Base-by-base conservation (phyloP, 345 rosid genomes). In the Syzygium oleosum region DNA sequence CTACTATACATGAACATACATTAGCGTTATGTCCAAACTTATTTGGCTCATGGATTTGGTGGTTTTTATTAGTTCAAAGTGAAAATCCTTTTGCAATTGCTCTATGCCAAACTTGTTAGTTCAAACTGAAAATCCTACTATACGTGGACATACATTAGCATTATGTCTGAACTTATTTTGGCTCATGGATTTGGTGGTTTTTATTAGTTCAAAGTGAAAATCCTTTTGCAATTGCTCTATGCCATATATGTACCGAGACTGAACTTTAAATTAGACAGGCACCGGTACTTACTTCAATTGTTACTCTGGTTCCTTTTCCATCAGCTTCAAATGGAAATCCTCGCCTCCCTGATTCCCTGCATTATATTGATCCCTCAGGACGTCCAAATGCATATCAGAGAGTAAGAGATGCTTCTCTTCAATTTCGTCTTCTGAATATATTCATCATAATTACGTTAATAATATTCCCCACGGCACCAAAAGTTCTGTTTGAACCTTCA, bases 281-380 rank as follows among this genome's bases (percentile, higher is more conserved):
- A 34, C 80, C 9, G 12, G 80, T 73, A 73, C 80, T 73, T 73
- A 73, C 49, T 73, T 73, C 80, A 73, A 38, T 73, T 73, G 80
- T 73, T 73, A 5, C 49, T 73, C 80, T 73, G 38, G 63, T 84
- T 68, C 14, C 58, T 91, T 87, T 59, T 90, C 84, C 87, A 87
- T 91, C 92, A 97, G 99, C 98, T 92, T 97, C 99, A 87, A 96
- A 96, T 92, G 98, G 97, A 89, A 96, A 96, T 87, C 96, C 98
- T 52, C 98, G 98, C 84, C 96, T 95, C 68, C 96, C 96, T 53
- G 98, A 95, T 93, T 96, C 97, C 41, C 92, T 96, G 93, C 98
- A 96, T 91, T 96, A 95, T 88, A 89, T 95, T 25, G 98, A 96
- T 90, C 95, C 94, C 85, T 91, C 97, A 29, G 95, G 95, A 87